Conservation (phyloP, 2,329 filamentous ascomycete genomes). For the Falciphora oryzae region DNA sequence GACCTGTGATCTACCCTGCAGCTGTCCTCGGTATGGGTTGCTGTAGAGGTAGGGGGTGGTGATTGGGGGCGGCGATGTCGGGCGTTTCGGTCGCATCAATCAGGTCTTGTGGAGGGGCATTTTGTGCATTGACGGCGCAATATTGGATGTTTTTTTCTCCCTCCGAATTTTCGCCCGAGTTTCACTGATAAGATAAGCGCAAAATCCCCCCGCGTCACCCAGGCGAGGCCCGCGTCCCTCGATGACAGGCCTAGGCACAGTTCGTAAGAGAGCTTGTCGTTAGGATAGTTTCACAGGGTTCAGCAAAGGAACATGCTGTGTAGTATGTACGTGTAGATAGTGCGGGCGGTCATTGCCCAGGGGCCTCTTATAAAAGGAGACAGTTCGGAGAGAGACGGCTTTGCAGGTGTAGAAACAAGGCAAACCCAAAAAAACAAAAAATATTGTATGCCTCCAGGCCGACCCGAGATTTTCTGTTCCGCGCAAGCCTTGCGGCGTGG, state of each 20-base stretch:
- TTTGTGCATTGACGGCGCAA: not conserved
- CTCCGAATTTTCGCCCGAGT: not conserved
- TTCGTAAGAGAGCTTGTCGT: no score
- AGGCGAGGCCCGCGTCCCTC: no score
- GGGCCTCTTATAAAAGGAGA: not conserved
- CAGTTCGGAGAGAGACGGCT: no score
- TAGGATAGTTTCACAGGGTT: no score
- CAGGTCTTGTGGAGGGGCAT: not conserved
- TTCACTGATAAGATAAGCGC: slow-evolving; percentile 7
- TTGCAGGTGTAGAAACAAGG: no score
- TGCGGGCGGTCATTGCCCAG: not conserved
- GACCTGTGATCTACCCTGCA: not conserved
- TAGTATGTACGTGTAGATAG: not conserved
- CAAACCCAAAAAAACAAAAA: no score
- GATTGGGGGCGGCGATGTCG: not conserved
- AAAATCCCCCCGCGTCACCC: not conserved
- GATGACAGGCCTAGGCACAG: no score
- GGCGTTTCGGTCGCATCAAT: no score
- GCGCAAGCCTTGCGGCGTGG: not conserved
- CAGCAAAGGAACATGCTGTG: not conserved
- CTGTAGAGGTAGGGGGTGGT: not conserved
- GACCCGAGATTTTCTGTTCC: no score
- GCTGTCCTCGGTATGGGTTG: not conserved
- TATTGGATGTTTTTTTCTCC: slow-evolving; percentile 1
- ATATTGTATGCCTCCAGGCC: no score